A percentile compares a stretch with the other conserved stretches of the same genome.
Evolutionary conservation across 2,329 filamentous ascomycete genomes (phyloP).

Genomic region (Lecanosticta acicola): DNA sequence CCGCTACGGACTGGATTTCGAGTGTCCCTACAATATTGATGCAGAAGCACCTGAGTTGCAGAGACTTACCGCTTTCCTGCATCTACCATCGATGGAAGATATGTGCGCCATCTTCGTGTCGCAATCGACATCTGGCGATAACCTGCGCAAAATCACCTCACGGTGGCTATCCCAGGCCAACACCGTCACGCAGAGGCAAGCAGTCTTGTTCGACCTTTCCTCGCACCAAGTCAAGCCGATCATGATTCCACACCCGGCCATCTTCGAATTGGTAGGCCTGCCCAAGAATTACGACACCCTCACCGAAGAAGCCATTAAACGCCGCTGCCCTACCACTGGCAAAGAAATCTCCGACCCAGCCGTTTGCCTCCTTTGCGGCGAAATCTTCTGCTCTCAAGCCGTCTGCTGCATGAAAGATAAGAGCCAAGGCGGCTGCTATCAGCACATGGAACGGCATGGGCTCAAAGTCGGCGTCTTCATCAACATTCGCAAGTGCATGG

Average conservation of each 20-base stretch:
- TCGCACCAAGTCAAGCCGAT: slow-evolving; percentile 27
- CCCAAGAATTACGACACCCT: slow-evolving; percentile 88
- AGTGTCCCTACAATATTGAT: slow-evolving; percentile 48
- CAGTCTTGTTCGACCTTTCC: slow-evolving; percentile 33
- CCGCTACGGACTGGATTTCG: slow-evolving; percentile 83
- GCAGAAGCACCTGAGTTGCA: slow-evolving; percentile 57
- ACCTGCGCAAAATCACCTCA: slow-evolving; percentile 47
- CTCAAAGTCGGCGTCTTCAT: slow-evolving; percentile 88
- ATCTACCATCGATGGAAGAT: slow-evolving; percentile 71
- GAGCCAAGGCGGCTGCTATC: slow-evolving; percentile 70
- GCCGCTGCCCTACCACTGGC: slow-evolving; percentile 79
- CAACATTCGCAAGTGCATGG: slow-evolving; percentile 92
- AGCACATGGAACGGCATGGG: slow-evolving; percentile 87
- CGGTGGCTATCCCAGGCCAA: slow-evolving; percentile 67
- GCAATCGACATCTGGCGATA: slow-evolving; percentile 33
- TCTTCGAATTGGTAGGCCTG: slow-evolving; percentile 88
- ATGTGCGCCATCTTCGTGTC: slow-evolving; percentile 59
- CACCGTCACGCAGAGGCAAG: slow-evolving; percentile 22
- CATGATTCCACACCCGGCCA: slow-evolving; percentile 71
- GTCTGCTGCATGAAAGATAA: slow-evolving; percentile 76
- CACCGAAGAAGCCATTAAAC: slow-evolving; percentile 82
- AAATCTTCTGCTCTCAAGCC: slow-evolving; percentile 93
- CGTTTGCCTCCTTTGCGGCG: slow-evolving; percentile 89
- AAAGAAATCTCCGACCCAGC: slow-evolving; percentile 88
- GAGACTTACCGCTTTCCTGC: slow-evolving; percentile 69